Base-by-base conservation (phyloP, 441 rosid genomes). In the Omphalea diandra region DNA sequence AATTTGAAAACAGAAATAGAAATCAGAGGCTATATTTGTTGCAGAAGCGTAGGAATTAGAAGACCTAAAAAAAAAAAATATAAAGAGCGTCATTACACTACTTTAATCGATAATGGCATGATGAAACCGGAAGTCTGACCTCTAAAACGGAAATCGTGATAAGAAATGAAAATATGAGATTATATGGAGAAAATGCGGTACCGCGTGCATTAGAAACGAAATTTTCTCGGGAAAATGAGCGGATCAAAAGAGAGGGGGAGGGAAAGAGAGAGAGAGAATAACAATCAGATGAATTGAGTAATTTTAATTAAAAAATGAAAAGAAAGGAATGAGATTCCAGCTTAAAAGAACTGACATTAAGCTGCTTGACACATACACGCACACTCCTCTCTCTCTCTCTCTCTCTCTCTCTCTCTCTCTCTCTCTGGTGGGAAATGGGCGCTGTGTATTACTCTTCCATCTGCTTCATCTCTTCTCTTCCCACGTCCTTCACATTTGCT, bases 301-400 rank as follows among this genome's bases (percentile, higher is more conserved):
- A n/a, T n/a, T n/a, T n/a, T n/a, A n/a, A n/a, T n/a, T n/a, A n/a
- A n/a, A n/a, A 61, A 35, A 65, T 43, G 5, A 29, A 29, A n/a
- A 31, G 41, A 29, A 22, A 73, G 64, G 65, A 62, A 63, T 27
- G 36, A 49, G 47, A 68, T 60, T 70, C 60, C n/a, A n/a, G n/a
- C n/a, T n/a, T 29, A 58, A 57, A 63, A 63, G 76, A 73, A 63
- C 80, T 76, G 79, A 77, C 85, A 81, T 70, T 81, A 60, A 72
- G 49, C 68, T 81, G 47, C 69, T 72, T 20, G 53, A 47, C 35
- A 60, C 44, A 31, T n/a, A 18, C 66, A 24, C 47, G 4, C 35
- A 3, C 53, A 29, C 20, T 22, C 43, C 35, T 5, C 53, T 38
- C 20, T 22, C 43, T 47, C 10, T 52, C n/a, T 40, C 59, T 33